phyloP scores from a whole-genome alignment of 1,139 yeast species.

The Candida sp. region DNA sequence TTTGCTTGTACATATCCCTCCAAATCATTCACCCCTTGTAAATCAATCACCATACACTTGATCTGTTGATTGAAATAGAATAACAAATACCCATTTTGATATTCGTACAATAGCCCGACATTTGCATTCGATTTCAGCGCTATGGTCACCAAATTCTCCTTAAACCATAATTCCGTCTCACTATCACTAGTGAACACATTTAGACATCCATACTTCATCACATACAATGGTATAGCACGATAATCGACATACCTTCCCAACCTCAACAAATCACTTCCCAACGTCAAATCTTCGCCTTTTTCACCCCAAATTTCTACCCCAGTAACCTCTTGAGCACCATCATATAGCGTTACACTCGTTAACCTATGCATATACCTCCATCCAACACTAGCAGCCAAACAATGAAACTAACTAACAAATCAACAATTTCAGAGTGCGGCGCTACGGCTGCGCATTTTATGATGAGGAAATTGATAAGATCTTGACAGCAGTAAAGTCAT shows the following conservation, averaged over 20 bases:
- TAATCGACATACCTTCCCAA: conserved; percentile 15
- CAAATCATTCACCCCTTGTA: conserved; percentile 5
- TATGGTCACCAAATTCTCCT: conserved; percentile 13
- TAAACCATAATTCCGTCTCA: conserved; percentile 23
- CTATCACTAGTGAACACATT: conserved; percentile 23
- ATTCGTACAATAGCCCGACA: conserved; percentile 16
- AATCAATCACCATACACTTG: conserved; percentile 15
- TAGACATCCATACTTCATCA: conserved; percentile 21
- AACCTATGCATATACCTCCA: background rate
- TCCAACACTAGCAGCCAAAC: background rate
- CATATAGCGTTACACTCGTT: background rate
- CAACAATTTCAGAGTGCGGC: background rate
- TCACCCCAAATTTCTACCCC: conserved; percentile 1
- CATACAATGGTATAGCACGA: conserved; percentile 25
- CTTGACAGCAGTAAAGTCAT: background rate
- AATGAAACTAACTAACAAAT: too few relatives aligned
- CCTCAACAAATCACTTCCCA: background rate
- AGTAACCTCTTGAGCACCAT: background rate
- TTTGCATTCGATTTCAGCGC: conserved; percentile 6
- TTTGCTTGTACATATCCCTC: background rate
- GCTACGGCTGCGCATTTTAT: background rate
- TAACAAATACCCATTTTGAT: conserved; percentile 14
- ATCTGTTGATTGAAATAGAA: conserved; percentile 16
- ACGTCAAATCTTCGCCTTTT: background rate
- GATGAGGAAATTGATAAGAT: background rate